A percentile compares a stretch with the other conserved stretches of the same genome.
These are phyloP conservation scores for Sphaerulina musiva DNA, from an alignment of 2,329 filamentous ascomycete genomes.

Conservation along the genomic window DNA sequence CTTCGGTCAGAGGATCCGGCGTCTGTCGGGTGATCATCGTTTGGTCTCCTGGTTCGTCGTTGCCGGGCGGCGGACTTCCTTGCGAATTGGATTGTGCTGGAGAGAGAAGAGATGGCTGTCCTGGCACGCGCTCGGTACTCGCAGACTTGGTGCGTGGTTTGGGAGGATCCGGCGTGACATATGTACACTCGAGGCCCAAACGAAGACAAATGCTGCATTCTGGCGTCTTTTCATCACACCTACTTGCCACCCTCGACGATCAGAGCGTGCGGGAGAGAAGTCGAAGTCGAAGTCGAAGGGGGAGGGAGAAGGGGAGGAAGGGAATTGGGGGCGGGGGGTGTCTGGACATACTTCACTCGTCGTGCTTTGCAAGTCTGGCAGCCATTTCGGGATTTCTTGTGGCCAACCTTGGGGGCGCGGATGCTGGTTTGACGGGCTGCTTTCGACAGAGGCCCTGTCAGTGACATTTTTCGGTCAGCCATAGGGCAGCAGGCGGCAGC, in stretches of 20 bases:
- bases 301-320: too few relatives aligned
- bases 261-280: not conserved
- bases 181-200: conserved; percentile 47
- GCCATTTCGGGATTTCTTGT: conserved; percentile 50
- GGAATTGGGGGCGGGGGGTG: not conserved
- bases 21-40: conserved; percentile 1
- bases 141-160: conserved; percentile 16
- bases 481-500: conserved; percentile 4
- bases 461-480: conserved; percentile 9
- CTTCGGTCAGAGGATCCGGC: conserved; percentile 13
- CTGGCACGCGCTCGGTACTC: conserved; percentile 10
- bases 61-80: conserved; percentile 13
- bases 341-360: conserved; percentile 41
- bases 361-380: conserved; percentile 53
- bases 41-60: conserved; percentile 7
- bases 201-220: conserved; percentile 44
- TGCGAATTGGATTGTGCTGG: conserved; percentile 16
- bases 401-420: conserved; percentile 29
- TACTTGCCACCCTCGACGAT: not conserved
- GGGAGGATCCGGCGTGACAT: conserved; percentile 27
- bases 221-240: conserved; percentile 49
- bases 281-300: not conserved
- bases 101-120: conserved; percentile 9
- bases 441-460: conserved; percentile 8
- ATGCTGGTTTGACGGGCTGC: conserved; percentile 15